phyloP scores from a whole-genome alignment of 106 monocot genomes.

The Platanthera guangdongensis region DNA sequence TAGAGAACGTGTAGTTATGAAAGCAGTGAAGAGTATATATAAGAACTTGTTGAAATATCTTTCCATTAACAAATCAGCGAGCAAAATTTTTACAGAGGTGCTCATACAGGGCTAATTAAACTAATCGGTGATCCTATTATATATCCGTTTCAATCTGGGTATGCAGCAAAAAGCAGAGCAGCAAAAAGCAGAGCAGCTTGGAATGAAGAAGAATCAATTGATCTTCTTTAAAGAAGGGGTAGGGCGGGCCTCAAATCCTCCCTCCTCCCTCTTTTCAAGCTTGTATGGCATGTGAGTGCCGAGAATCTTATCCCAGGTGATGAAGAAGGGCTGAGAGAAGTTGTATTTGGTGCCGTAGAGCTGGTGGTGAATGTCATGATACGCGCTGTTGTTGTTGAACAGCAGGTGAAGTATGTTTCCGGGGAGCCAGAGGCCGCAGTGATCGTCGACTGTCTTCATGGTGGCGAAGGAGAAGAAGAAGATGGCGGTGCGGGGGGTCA shows the following conservation, averaged over 20 bases:
- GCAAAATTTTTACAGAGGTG: too few species aligned
- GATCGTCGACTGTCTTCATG: slow-evolving; percentile 15
- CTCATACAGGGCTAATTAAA: too few species aligned
- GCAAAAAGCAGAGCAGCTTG: too few species aligned
- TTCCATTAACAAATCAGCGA: too few species aligned
- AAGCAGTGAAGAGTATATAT: too few species aligned
- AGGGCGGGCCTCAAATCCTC: slow-evolving; percentile 26
- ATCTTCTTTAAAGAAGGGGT: slow-evolving; percentile 9
- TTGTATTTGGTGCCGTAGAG: slow-evolving; percentile 35
- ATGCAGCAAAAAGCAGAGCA: too few species aligned
- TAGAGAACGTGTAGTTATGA: too few species aligned
- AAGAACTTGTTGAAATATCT: too few species aligned
- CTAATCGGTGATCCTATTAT: too few species aligned
- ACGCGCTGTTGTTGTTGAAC: slow-evolving; percentile 26
- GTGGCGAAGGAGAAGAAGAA: slow-evolving; percentile 21
- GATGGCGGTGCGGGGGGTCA: slow-evolving; percentile 12
- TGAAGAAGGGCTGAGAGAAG: slow-evolving; percentile 35
- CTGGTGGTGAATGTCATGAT: slow-evolving; percentile 34
- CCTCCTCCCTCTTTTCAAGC: slow-evolving; percentile 26
- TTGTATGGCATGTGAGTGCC: slow-evolving; percentile 35
- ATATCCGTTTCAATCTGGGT: too few species aligned
- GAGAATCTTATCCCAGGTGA: slow-evolving; percentile 32
- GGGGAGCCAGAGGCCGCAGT: slow-evolving; percentile 19
- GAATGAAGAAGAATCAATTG: background rate
- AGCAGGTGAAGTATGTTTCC: slow-evolving; percentile 11